phyloP scores from a whole-genome alignment of 2,329 filamentous ascomycete genomes.

The Aspergillus ruber region DNA sequence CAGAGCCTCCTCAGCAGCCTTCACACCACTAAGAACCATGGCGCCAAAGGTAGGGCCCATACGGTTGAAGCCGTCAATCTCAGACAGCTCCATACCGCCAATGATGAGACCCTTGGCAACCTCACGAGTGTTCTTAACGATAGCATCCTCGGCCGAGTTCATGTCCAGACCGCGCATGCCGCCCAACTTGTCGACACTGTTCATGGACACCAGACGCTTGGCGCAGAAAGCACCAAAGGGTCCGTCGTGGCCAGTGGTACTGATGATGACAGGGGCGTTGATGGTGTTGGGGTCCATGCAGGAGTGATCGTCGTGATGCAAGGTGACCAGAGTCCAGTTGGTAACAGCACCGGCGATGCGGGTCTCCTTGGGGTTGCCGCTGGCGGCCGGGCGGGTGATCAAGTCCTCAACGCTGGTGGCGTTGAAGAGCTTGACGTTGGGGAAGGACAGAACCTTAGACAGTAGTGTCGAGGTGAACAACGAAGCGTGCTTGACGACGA shows the following conservation, averaged over 20 bases:
- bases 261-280: constrained; percentile 82
- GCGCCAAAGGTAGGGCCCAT: constrained; percentile 89
- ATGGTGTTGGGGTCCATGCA: constrained; percentile 99
- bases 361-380: constrained; percentile 46
- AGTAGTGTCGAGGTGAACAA: constrained; percentile 86
- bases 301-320: constrained; percentile 81
- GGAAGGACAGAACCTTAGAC: constrained; percentile 73
- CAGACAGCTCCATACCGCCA: constrained; percentile 90
- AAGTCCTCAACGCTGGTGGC: constrained; percentile 87
- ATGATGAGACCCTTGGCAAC: constrained; percentile 81
- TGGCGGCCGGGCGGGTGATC: constrained; percentile 64
- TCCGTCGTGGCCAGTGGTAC: constrained; percentile 83
- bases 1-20: constrained; percentile 82
- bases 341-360: constrained; percentile 85
- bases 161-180: constrained; percentile 94
- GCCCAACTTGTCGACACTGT: constrained; percentile 71
- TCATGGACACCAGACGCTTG: constrained; percentile 87
- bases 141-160: constrained; percentile 84
- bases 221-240: constrained; percentile 87
- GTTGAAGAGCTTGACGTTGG: constrained; percentile 95
- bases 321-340: constrained; percentile 88
- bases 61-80: constrained; percentile 83
- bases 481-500: constrained; percentile 90
- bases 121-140: constrained; percentile 86
- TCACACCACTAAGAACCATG: constrained; percentile 81